phyloP scores from a whole-genome alignment of 768 basidiomycete genomes.

The Xanthoconium purpureum region DNA sequence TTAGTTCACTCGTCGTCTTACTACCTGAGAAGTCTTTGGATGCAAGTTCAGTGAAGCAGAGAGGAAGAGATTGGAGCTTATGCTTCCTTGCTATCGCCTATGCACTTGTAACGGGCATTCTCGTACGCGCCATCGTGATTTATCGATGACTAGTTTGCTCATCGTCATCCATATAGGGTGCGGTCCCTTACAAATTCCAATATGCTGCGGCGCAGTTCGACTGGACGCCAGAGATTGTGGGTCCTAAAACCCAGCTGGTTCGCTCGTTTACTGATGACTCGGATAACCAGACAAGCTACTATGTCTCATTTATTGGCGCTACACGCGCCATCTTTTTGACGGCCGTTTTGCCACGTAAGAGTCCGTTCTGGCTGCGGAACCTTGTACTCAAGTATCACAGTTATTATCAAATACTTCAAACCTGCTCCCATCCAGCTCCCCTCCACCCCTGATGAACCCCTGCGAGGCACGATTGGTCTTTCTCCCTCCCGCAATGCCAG shows the following conservation, averaged over 20 bases:
- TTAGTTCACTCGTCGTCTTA: slow-evolving; percentile 70
- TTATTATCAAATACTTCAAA: slow-evolving; percentile 53
- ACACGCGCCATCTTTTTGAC: slow-evolving; percentile 55
- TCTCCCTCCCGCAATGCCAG: slow-evolving; percentile 1
- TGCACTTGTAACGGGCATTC: slow-evolving; percentile 41
- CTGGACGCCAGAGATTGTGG: slow-evolving; percentile 65
- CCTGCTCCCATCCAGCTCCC: slow-evolving; percentile 31
- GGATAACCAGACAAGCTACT: slow-evolving; percentile 63
- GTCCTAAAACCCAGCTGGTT: slow-evolving; percentile 14
- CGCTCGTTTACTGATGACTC: not conserved
- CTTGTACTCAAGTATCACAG: slow-evolving; percentile 30
- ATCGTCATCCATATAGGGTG: slow-evolving; percentile 42
- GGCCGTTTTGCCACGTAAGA: slow-evolving; percentile 58
- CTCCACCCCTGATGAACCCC: slow-evolving; percentile 17
- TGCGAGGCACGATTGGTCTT: not conserved
- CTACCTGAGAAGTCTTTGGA: slow-evolving; percentile 38
- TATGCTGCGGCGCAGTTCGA: slow-evolving; percentile 59
- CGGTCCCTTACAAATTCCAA: slow-evolving; percentile 57
- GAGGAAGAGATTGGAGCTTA: slow-evolving; percentile 63
- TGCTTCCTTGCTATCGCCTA: slow-evolving; percentile 52
- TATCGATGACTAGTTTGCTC: not conserved
- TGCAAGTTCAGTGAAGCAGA: slow-evolving; percentile 39
- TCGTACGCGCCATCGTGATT: slow-evolving; percentile 38
- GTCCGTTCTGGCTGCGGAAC: not conserved
- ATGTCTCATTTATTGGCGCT: slow-evolving; percentile 52